phyloP scores from a whole-genome alignment of 768 basidiomycete genomes.

The Leccinum subgranulosum region DNA sequence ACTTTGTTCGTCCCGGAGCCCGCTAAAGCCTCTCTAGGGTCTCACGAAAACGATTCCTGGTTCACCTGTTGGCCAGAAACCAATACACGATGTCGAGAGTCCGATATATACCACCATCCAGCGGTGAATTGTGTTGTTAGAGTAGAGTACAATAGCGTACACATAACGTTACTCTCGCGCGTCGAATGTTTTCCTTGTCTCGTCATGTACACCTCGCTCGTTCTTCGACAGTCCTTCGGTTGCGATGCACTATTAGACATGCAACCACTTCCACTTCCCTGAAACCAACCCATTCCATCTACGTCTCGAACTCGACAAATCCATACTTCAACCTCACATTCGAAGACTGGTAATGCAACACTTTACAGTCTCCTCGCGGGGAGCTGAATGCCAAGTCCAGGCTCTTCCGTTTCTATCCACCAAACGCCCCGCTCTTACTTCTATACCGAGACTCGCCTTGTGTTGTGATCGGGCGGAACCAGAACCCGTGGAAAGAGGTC shows the following conservation, averaged over 20 bases:
- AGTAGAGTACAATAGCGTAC: conserved; percentile 13
- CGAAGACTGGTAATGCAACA: conserved; percentile 74
- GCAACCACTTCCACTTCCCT: conserved; percentile 15
- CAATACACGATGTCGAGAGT: conserved; percentile 83
- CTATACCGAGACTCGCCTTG: conserved; percentile 87
- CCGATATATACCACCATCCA: conserved; percentile 83
- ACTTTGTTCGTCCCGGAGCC: not conserved
- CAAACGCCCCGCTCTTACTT: conserved; percentile 69
- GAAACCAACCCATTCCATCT: conserved; percentile 50
- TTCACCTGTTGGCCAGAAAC: conserved; percentile 73
- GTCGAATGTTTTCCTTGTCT: conserved; percentile 29
- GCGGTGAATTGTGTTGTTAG: conserved; percentile 50
- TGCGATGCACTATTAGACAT: conserved; percentile 9
- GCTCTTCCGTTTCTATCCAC: conserved; percentile 76
- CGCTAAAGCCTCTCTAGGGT: conserved; percentile 49
- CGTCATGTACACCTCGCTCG: conserved; percentile 21
- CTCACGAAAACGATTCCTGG: conserved; percentile 91
- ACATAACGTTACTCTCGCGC: not conserved
- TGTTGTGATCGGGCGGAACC: conserved; percentile 92
- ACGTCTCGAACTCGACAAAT: conserved; percentile 72
- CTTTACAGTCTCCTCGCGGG: conserved; percentile 25
- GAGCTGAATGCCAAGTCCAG: conserved; percentile 36
- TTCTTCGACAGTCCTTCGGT: not conserved
- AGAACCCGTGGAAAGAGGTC: conserved; percentile 98
- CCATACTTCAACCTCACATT: conserved; percentile 89